These are phyloP conservation scores for Podospora anserina DNA, from an alignment of 495 filamentous ascomycete genomes.

Conservation along the genomic window DNA sequence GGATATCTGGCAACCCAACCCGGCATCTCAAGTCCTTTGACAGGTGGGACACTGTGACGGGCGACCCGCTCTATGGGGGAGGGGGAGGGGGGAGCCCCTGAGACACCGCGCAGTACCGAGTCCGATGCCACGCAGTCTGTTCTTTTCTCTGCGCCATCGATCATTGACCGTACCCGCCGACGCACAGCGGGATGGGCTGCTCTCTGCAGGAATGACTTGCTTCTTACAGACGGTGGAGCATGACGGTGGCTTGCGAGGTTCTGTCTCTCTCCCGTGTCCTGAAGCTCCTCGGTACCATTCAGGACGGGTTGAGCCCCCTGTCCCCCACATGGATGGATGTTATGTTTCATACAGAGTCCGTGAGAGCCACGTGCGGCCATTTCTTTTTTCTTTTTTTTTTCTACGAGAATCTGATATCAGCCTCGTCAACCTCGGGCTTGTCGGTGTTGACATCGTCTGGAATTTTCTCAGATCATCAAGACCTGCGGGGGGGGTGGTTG, in stretches of 20 bases:
- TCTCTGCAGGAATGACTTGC: neutral
- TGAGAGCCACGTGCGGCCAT: constrained; percentile 12
- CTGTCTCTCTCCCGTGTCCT: neutral
- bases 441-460: neutral
- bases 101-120: neutral
- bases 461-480: neutral
- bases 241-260: neutral
- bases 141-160: neutral
- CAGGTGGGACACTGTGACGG: neutral
- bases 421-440: neutral
- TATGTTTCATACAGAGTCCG: constrained; percentile 11
- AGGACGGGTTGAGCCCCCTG: neutral
- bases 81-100: neutral
- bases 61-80: neutral
- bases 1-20: neutral
- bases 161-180: neutral
- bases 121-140: neutral
- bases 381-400: neutral
- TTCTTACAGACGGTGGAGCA: constrained; percentile 3
- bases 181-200: neutral
- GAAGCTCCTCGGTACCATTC: constrained; percentile 1
- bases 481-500: neutral
- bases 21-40: neutral
- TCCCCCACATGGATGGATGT: constrained; percentile 8
- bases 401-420: neutral